phyloP scores from a whole-genome alignment of 129 eudicot species.

The Logfia minima region DNA sequence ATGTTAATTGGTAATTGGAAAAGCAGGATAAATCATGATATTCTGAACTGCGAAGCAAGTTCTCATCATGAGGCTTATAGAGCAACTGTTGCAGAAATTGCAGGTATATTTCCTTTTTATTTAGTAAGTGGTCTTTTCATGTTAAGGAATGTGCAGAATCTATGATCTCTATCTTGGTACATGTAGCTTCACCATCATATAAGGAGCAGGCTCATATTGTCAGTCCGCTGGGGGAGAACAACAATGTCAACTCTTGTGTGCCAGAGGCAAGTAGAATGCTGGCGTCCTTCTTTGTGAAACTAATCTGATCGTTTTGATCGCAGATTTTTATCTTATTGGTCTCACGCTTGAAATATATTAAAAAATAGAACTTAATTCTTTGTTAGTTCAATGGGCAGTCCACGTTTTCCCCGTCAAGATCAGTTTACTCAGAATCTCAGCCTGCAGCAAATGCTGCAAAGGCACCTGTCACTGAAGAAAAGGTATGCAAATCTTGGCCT shows the following conservation, averaged over 20 bases:
- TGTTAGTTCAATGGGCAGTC: slow-evolving; percentile 33
- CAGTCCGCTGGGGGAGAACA: slow-evolving; percentile 27
- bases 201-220: slow-evolving; percentile 20
- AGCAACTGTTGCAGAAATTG: slow-evolving; percentile 24
- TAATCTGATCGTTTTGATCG: background rate
- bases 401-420: slow-evolving; percentile 34
- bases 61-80: slow-evolving; percentile 33
- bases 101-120: slow-evolving; percentile 24
- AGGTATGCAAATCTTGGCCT: slow-evolving; percentile 35
- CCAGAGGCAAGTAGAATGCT: slow-evolving; percentile 46
- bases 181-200: slow-evolving; percentile 40
- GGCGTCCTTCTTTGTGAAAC: background rate
- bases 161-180: background rate
- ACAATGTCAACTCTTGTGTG: slow-evolving; percentile 31
- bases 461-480: slow-evolving; percentile 27
- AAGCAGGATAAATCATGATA: slow-evolving; percentile 37
- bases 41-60: slow-evolving; percentile 29
- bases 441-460: slow-evolving; percentile 28
- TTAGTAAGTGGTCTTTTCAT: background rate
- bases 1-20: slow-evolving; percentile 15
- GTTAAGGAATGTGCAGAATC: slow-evolving; percentile 10
- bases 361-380: background rate
- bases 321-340: background rate
- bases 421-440: slow-evolving; percentile 36
- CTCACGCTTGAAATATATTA: background rate